phyloP scores from a whole-genome alignment of 164 flowering plant genomes.

The Buxus sempervirens region DNA sequence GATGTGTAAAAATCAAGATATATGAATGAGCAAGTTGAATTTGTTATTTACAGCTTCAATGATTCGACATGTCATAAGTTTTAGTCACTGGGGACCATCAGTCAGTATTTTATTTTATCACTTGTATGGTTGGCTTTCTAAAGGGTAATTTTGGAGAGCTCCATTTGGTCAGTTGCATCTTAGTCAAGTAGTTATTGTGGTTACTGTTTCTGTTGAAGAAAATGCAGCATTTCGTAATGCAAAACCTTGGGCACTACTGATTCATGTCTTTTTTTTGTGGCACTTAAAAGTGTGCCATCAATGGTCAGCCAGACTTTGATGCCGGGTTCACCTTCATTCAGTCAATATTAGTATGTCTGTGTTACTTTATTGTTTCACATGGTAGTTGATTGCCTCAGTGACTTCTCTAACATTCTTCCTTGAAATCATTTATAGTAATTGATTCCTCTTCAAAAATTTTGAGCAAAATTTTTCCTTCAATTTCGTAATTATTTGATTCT shows the following conservation, averaged over 20 bases:
- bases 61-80: too few species aligned
- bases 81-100: too few species aligned
- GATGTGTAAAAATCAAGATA: too few species aligned
- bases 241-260: background rate
- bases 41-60: too few species aligned
- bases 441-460: background rate
- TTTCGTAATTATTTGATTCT: background rate
- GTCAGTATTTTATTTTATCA: too few species aligned
- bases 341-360: background rate
- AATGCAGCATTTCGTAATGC: background rate
- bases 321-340: constrained; percentile 1
- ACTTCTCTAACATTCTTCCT: background rate
- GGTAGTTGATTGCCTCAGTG: background rate
- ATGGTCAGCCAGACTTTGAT: background rate
- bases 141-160: too few species aligned
- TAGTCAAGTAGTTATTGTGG: background rate
- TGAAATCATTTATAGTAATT: background rate
- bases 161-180: too few species aligned
- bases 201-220: background rate
- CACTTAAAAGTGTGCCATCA: background rate
- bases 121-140: too few species aligned
- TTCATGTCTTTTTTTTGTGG: background rate
- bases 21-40: too few species aligned
- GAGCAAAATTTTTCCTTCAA: background rate
- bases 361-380: too few species aligned